Conservation (phyloP, 495 filamentous ascomycete species). For the Aspergillus steynii region DNA sequence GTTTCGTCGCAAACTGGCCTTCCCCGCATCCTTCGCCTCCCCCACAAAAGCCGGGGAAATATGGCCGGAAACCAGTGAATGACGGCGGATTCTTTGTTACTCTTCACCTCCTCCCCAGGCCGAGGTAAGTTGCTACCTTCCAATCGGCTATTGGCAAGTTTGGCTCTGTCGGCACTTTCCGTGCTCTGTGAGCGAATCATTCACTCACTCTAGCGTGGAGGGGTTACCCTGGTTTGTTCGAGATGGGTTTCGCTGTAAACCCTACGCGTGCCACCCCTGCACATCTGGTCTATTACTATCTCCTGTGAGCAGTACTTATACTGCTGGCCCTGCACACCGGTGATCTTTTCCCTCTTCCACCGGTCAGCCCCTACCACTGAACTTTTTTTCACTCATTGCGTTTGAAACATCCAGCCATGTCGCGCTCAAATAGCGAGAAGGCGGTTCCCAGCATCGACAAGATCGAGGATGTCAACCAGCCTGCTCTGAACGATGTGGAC, state of each 20-base stretch:
- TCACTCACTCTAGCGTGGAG: neutral
- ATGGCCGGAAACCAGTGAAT: neutral
- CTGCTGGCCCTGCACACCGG: neutral
- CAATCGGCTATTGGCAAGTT: neutral
- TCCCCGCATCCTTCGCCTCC: conserved; percentile 17
- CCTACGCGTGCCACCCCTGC: neutral
- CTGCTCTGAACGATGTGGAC: conserved; percentile 16
- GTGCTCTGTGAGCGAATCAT: neutral
- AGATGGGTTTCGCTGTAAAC: neutral
- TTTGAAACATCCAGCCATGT: conserved; percentile 7
- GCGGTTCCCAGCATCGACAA: conserved; percentile 22
- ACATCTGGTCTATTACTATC: neutral
- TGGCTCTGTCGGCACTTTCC: neutral
- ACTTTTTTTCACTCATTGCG: neutral
- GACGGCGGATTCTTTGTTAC: neutral
- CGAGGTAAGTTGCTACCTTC: conserved; percentile 15
- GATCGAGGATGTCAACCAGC: conserved; percentile 31
- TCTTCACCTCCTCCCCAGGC: neutral
- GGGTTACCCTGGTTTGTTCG: neutral
- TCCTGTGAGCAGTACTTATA: neutral
- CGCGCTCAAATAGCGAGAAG: conserved; percentile 26
- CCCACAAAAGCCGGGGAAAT: conserved; percentile 7
- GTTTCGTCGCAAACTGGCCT: neutral
- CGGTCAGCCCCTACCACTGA: neutral
- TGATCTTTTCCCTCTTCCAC: neutral